Evolutionary conservation across 163 green algal species (phyloP).

Genomic region (Chloroidium sp.): DNA sequence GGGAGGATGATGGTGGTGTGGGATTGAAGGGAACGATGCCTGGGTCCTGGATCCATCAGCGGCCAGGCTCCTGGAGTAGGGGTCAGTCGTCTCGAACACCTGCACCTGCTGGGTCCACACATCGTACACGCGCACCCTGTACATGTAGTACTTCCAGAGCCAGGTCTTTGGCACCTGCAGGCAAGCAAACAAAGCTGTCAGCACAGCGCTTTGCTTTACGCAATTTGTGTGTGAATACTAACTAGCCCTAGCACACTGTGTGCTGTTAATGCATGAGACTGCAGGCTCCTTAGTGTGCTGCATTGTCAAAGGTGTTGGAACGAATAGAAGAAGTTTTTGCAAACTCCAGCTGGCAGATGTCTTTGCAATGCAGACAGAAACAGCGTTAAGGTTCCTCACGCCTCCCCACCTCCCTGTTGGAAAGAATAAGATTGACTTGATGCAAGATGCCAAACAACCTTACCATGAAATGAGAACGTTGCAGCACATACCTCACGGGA

Average conservation of each 20-base stretch:
- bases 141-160: constrained; percentile 53
- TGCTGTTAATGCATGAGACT: not conserved
- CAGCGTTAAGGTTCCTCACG: no score
- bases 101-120: constrained; percentile 44
- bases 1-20: not conserved
- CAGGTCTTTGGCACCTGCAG: constrained; percentile 39
- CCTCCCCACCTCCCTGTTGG: no score
- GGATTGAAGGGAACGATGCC: constrained; percentile 12
- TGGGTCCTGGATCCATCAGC: constrained; percentile 64
- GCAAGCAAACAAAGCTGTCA: not conserved
- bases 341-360: no score
- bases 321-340: no score
- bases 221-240: not conserved
- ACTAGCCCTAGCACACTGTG: not conserved
- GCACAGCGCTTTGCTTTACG: not conserved
- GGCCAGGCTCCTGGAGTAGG: constrained; percentile 64
- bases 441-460: no score
- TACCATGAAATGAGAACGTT: no score
- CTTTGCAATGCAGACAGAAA: no score
- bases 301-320: no score
- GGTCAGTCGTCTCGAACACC: constrained; percentile 57
- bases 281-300: not conserved
- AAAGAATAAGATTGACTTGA: no score
- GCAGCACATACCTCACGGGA: not conserved
- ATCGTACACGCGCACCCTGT: constrained; percentile 64